Base-by-base conservation (phyloP, 345 rosid genomes). In the Rhodamnia argentea region DNA sequence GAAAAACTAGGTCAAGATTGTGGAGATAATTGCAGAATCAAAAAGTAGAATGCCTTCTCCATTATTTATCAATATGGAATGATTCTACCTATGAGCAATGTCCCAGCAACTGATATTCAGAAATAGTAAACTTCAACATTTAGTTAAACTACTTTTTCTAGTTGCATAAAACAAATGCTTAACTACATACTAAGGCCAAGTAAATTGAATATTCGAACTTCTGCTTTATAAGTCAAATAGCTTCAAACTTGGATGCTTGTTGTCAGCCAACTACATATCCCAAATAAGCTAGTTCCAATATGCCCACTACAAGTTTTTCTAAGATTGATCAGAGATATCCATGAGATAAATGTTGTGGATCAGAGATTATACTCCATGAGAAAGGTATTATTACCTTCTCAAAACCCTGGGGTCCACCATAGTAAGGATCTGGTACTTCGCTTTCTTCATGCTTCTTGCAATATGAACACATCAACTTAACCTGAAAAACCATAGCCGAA, bases 331-430 rank as follows among this genome's bases (percentile, higher is more conserved):
- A 50, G 42, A 53, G 14, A 37, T 40, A 37, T 37, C 40, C 40
- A 37, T 37, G 40, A 37, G 40, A 37, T 37, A 37, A 37, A 37
- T 37, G 40, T 37, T 37, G 3, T 37, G 3, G 42, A 82, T 82
- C 32, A 50, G 42, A 53, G 14, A 37, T 40, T 52, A 57, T 32
- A 54, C 62, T 12, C 57, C 42, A 18, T 5, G 62, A 54, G 14
- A 52, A 23, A 82, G 24, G 81, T 13, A 32, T 11, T 9, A 51
- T 55, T 92, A 97, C 99, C 98, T 93, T 97, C 90, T 96, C 99
- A 85, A 97, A 97, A 86, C 99, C 98, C 90, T 95, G 96, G 23
- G 97, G 90, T 87, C 99, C 99, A 78, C 99, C 99, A 70, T 92
- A 94, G 84, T 96, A 97, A 22, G 99, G 99, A 88, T 97, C 99